Base-by-base conservation (phyloP, 345 rosid species). In the Eucalyptus regnans region DNA sequence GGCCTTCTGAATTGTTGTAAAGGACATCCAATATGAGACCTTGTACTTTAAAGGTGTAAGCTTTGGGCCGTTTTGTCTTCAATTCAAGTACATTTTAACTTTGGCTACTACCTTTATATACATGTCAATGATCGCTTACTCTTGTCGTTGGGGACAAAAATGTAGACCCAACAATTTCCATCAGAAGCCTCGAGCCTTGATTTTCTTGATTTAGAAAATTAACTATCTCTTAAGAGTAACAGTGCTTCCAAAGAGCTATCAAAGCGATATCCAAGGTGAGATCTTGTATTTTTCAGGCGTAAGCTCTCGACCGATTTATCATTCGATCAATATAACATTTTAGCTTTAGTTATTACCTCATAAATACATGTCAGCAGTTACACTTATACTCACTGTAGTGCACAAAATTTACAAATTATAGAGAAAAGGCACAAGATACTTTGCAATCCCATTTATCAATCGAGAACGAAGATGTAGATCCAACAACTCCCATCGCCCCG, bases 341-440 rank as follows among this genome's bases (percentile, higher is more conserved):
- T 52, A 52, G 58, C 58, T 20, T 8, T 0, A 20, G 58, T 7
- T 20, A 52, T 52, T 52, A 52, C 58, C 58, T 52, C 0, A 52
- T 52, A 52, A 52, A 52, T 52, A 52, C 25, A 52, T 52, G 58
- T 52, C 58, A 20, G 25, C 20, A 52, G 58, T 52, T 52, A 52
- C 58, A 8, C 25, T 20, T 52, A 52, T 52, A 52, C 25, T 52
- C 58, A 18, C 58, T 7, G 58, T 20, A 52, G 58, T 20, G 58
- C 58, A 52, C 58, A 18, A 20, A 7, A 52, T 52, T 52, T 52
- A 23, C 58, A 23, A 4, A 56, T 56, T 56, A 22, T 56, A 56
- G 29, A 56, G 62, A 56, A 56, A 56, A 56, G 62, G 29, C 12
- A 23, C 16, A 12, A 62, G 13, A 41, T 16, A 5, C 25, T 37